Percentiles rank a stretch among this genome's conserved stretches.
Evolutionary conservation across 2,329 filamentous ascomycete species (phyloP).

Genomic region (Bisporella sp.): DNA sequence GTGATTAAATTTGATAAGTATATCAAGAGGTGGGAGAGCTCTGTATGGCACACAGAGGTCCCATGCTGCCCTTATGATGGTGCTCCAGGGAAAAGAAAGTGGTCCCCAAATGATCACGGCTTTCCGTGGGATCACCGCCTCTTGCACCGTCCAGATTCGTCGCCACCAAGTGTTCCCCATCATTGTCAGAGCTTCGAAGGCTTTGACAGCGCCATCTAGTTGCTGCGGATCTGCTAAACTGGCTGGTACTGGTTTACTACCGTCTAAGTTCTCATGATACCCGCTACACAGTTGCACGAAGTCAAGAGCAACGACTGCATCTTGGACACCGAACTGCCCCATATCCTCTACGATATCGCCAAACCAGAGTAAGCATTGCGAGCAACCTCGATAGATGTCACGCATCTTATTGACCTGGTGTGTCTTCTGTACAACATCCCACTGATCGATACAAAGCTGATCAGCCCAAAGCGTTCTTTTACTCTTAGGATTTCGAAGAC

Average conservation of each 20-base stretch:
- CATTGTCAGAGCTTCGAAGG: background rate
- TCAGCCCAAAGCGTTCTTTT: constrained; percentile 2
- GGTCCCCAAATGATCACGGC: constrained; percentile 1
- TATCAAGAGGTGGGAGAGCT: background rate
- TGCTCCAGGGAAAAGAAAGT: background rate
- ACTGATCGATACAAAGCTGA: constrained; percentile 5
- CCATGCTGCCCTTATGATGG: background rate
- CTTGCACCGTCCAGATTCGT: constrained; percentile 11
- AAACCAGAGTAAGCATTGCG: constrained; percentile 2
- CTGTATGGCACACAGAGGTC: background rate
- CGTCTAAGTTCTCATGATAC: background rate
- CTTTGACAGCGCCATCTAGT: background rate
- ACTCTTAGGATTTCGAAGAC: background rate
- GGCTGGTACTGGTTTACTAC: background rate
- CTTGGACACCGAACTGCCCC: background rate
- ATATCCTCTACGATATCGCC: background rate
- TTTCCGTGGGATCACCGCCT: constrained; percentile 1
- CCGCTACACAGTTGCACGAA: background rate
- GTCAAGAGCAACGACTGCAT: background rate
- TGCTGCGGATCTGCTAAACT: background rate
- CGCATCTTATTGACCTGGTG: constrained; percentile 6
- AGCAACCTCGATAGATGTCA: background rate
- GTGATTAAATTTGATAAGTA: background rate
- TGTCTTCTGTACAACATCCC: constrained; percentile 1
- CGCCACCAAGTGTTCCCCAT: constrained; percentile 6